phyloP scores from a whole-genome alignment of 1,284 basidiomycete species.

The Fomitopsis pinicola region DNA sequence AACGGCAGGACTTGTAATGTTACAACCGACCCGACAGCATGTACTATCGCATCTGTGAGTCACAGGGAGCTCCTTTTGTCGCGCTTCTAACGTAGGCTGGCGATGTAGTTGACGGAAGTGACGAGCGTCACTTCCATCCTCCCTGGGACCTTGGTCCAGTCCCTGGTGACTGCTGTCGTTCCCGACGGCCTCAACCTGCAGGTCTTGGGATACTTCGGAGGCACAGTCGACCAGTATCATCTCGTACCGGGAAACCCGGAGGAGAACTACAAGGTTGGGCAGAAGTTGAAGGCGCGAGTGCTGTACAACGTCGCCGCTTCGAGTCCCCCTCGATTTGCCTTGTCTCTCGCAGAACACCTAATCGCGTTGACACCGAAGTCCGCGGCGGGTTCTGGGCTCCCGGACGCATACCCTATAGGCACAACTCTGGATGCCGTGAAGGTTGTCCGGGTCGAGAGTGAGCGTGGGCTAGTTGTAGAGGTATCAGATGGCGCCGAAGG shows the following conservation, averaged over 20 bases:
- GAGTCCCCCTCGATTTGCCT: constrained; percentile 76
- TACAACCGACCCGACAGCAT: constrained; percentile 41
- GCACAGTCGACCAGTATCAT: constrained; percentile 86
- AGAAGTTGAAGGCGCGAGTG: constrained; percentile 86
- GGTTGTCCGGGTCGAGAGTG: constrained; percentile 71
- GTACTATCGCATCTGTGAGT: constrained; percentile 53
- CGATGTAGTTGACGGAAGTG: constrained; percentile 64
- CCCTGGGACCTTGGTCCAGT: constrained; percentile 85
- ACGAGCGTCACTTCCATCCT: constrained; percentile 78
- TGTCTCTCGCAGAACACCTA: constrained; percentile 75
- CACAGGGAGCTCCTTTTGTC: too few relatives aligned
- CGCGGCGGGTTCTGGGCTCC: constrained; percentile 36
- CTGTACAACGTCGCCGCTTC: constrained; percentile 76
- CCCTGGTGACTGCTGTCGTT: constrained; percentile 78
- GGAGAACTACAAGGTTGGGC: constrained; percentile 70
- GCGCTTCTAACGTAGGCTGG: constrained; percentile 1
- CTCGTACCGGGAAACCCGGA: constrained; percentile 48
- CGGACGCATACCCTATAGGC: constrained; percentile 70
- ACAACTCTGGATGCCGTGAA: constrained; percentile 68
- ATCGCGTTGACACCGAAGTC: constrained; percentile 45
- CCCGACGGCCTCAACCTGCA: constrained; percentile 85
- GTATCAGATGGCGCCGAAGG: constrained; percentile 65
- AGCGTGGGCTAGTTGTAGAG: constrained; percentile 77
- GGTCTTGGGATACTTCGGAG: constrained; percentile 91
- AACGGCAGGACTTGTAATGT: constrained; percentile 73